Conservation (phyloP, 768 basidiomycete species). For the Ramaria sp. region DNA sequence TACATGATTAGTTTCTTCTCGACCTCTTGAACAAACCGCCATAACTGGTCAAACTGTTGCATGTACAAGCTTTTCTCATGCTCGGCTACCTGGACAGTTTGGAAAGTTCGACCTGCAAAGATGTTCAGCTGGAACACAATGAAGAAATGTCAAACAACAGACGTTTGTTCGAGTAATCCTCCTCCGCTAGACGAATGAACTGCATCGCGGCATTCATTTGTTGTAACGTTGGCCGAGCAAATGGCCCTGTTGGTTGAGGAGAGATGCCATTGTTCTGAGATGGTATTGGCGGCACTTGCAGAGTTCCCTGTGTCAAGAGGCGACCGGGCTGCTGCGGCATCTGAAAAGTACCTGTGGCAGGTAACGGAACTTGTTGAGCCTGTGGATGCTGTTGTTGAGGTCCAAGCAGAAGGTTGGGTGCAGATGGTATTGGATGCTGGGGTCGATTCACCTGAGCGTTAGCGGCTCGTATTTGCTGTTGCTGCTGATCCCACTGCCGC, state of each 20-base stretch:
- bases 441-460: neutral
- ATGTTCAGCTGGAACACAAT: neutral
- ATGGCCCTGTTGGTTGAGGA: neutral
- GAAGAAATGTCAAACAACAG: constrained; percentile 2
- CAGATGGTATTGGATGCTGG: constrained; percentile 26
- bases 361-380: constrained; percentile 12
- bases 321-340: neutral
- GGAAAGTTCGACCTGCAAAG: constrained; percentile 15
- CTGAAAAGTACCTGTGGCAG: neutral
- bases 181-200: constrained; percentile 24
- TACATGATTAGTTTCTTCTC: constrained; percentile 41
- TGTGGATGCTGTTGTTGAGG: constrained; percentile 18
- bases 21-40: constrained; percentile 34
- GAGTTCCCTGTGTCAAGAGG: neutral
- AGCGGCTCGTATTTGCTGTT: constrained; percentile 1
- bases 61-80: constrained; percentile 48
- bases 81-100: constrained; percentile 31
- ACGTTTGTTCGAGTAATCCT: constrained; percentile 24
- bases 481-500: constrained; percentile 12
- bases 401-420: constrained; percentile 23
- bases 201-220: constrained; percentile 22
- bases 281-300: neutral
- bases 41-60: constrained; percentile 36
- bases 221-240: constrained; percentile 19
- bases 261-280: neutral